Evolutionary conservation across 208 protist species (phyloP).

Genomic region (Zelonia costaricensis): DNA sequence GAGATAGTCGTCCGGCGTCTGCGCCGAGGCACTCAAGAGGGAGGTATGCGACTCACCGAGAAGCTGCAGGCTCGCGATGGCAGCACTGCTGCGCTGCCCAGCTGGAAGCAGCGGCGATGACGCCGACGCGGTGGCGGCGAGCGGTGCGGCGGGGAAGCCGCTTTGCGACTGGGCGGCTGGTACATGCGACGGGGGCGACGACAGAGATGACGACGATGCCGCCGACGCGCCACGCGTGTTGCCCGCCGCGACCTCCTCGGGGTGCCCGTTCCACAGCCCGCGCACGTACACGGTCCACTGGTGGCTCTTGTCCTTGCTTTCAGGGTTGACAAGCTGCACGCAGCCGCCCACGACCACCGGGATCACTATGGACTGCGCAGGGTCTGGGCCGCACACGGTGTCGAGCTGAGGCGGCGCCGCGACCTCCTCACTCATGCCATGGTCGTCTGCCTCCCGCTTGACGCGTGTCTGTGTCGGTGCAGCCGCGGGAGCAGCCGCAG

Average conservation of each 20-base stretch:
- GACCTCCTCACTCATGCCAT: too few relatives aligned
- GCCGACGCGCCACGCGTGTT: not conserved
- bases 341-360: conserved; percentile 76
- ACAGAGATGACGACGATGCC: not conserved
- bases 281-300: conserved; percentile 91
- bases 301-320: conserved; percentile 75
- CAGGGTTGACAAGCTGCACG: conserved; percentile 62
- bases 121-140: not conserved
- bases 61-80: conserved; percentile 1
- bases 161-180: not conserved
- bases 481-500: too few relatives aligned
- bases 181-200: not conserved
- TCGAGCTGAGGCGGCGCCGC: too few relatives aligned
- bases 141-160: not conserved
- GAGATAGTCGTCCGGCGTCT: conserved; percentile 51
- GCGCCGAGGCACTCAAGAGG: conserved; percentile 1
- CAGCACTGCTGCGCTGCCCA: not conserved
- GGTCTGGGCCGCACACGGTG: conserved; percentile 4
- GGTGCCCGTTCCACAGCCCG: conserved; percentile 70
- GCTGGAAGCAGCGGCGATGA: not conserved
- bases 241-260: conserved; percentile 14
- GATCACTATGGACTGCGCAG: conserved; percentile 31
- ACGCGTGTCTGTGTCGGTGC: not conserved
- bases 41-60: conserved; percentile 21
- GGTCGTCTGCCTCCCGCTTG: too few relatives aligned